Evolutionary conservation across 768 basidiomycete species (phyloP).

Genomic region (Terana coerulea): DNA sequence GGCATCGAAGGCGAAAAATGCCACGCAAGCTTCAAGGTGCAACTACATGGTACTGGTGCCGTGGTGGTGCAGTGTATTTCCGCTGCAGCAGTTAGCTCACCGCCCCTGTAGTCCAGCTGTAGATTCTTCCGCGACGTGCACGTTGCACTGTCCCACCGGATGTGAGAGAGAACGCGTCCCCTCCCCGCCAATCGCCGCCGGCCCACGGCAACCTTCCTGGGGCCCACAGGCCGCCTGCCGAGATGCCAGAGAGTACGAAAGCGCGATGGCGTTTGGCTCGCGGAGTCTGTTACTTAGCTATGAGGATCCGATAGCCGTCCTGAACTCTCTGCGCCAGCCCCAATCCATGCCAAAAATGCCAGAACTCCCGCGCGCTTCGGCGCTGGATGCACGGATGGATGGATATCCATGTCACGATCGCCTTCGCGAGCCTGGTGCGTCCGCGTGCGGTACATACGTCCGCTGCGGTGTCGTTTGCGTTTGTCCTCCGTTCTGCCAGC

Average conservation of each 20-base stretch:
- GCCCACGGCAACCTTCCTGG: background rate
- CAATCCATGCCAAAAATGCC: too few species aligned
- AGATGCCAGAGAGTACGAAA: too few species aligned
- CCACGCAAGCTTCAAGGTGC: background rate
- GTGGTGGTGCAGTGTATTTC: background rate
- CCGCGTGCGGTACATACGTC: too few species aligned
- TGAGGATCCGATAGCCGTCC: background rate
- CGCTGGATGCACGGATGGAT: too few species aligned
- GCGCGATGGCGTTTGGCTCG: background rate
- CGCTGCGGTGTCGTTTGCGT: too few species aligned
- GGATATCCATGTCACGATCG: too few species aligned
- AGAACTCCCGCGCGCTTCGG: too few species aligned
- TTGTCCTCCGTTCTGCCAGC: too few species aligned
- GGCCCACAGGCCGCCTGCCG: background rate
- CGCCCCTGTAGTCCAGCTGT: background rate
- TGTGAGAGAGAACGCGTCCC: conserved; percentile 2
- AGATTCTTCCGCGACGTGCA: background rate
- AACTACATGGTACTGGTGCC: background rate
- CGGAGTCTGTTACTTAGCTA: background rate
- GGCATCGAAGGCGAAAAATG: background rate
- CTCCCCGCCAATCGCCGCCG: conserved; percentile 4
- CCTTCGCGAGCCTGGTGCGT: too few species aligned
- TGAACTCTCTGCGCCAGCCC: too few species aligned
- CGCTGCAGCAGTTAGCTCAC: background rate
- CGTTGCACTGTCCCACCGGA: background rate